A percentile compares a stretch with the other conserved stretches of the same genome.
phyloP scores from a whole-genome alignment of 768 basidiomycete species.

The Arthromyces matolae region DNA sequence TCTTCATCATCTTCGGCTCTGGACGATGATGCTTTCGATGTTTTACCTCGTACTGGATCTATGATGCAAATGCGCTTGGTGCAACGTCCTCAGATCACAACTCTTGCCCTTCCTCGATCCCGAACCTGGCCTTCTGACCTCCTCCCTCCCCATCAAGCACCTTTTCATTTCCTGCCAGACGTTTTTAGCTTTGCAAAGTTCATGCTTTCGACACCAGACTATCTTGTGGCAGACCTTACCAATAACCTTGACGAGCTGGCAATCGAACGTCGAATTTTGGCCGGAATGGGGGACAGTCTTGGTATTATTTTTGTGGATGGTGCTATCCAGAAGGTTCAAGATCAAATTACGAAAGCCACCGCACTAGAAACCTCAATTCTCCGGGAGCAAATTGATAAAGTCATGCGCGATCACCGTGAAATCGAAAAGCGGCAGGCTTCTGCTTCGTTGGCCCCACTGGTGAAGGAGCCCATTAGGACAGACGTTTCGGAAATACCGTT shows the following conservation, averaged over 20 bases:
- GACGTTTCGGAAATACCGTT: slow-evolving; percentile 44
- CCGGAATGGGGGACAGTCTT: slow-evolving; percentile 70
- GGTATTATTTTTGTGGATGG: slow-evolving; percentile 77
- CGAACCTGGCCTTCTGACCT: slow-evolving; percentile 92
- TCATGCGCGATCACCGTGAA: slow-evolving; percentile 52
- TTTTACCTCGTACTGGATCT: slow-evolving; percentile 50
- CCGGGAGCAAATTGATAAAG: slow-evolving; percentile 59
- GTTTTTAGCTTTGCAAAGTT: slow-evolving; percentile 86
- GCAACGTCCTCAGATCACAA: slow-evolving; percentile 91
- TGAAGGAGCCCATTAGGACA: slow-evolving; percentile 19
- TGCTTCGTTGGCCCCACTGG: slow-evolving; percentile 26
- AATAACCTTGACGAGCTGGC: slow-evolving; percentile 71
- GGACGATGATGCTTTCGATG: slow-evolving; percentile 30
- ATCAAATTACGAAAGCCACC: slow-evolving; percentile 75
- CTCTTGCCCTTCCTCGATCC: slow-evolving; percentile 90
- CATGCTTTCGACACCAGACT: slow-evolving; percentile 91
- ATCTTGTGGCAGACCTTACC: slow-evolving; percentile 72
- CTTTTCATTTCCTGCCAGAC: slow-evolving; percentile 95
- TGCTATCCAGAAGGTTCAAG: slow-evolving; percentile 69
- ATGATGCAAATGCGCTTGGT: slow-evolving; percentile 82
- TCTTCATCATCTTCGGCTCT: slow-evolving; percentile 47
- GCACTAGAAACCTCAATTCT: slow-evolving; percentile 73
- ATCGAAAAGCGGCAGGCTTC: slow-evolving; percentile 43
- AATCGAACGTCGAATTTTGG: slow-evolving; percentile 61
- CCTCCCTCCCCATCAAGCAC: slow-evolving; percentile 86